These are phyloP conservation scores for Pseudopyrenochaeta lycopersici DNA, from an alignment of 2,329 filamentous ascomycete genomes.

Conservation along the genomic window DNA sequence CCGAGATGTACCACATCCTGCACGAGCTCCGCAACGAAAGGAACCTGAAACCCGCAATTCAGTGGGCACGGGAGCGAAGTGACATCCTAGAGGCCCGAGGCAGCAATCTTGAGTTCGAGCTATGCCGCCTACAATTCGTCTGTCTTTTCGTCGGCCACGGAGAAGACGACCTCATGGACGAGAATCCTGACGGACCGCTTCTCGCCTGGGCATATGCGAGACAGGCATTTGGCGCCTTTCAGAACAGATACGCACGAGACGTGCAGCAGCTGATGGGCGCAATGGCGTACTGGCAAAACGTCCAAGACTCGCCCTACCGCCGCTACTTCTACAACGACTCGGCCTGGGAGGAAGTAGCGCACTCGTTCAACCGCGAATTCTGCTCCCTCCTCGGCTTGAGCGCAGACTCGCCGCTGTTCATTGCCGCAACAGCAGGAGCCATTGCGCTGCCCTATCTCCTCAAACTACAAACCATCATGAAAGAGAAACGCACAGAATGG, in stretches of 20 bases:
- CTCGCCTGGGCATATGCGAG: conserved; percentile 80
- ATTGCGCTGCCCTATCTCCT: conserved; percentile 89
- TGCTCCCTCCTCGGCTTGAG: conserved; percentile 90
- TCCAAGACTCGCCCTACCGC: conserved; percentile 80
- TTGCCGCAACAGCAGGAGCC: conserved; percentile 89
- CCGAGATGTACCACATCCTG: conserved; percentile 90
- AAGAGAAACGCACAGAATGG: conserved; percentile 92
- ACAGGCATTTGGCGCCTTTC: conserved; percentile 77
- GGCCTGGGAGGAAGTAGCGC: conserved; percentile 83
- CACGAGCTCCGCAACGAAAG: conserved; percentile 74
- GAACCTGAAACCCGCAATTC: conserved; percentile 83
- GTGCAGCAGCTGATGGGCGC: conserved; percentile 83
- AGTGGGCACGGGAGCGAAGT: conserved; percentile 81
- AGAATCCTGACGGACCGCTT: conserved; percentile 56
- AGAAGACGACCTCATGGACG: conserved; percentile 60
- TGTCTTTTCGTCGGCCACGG: conserved; percentile 72
- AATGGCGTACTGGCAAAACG: conserved; percentile 79
- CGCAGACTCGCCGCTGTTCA: conserved; percentile 90
- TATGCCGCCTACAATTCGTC: conserved; percentile 88
- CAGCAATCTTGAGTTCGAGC: conserved; percentile 94
- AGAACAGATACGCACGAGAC: conserved; percentile 77
- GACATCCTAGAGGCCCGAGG: conserved; percentile 78
- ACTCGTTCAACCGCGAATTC: conserved; percentile 93
- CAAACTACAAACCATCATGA: conserved; percentile 88
- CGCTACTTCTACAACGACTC: conserved; percentile 76